Evolutionary conservation across 805 yeast species (phyloP), one percentile per base, ranked within the genome.

Genomic region (Kuraishia piskuri): DNA sequence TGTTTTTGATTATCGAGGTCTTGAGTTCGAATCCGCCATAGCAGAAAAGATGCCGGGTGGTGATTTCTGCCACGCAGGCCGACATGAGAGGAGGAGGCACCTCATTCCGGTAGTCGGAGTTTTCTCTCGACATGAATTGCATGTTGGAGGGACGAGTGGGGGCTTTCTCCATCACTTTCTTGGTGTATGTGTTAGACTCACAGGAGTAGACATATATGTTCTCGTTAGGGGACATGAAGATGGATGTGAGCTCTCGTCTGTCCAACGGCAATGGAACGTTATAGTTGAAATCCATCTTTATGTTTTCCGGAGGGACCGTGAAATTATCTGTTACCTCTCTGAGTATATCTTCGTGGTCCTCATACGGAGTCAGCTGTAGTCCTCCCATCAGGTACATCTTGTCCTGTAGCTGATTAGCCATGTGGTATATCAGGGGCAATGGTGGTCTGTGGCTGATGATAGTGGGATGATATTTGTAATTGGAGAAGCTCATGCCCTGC

Each of bases 11-110:
- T 19, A 70, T 68, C 7, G 66, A 63, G 20, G 74, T 73, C 5
- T 61, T 56, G 4, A 73, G 61, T 60, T 77, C 78, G 62, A 84
- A 79, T 0, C 94, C 95, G n/a, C 92, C 95, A 61, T 79, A 84
- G 55, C 77, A 75, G 57, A 85, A 74, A 17, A 82, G 72, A 59
- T 83, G 83, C 40, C 80, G 67, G n/a, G 74, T 70, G 3, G 87
- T 78, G 3, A 86, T 68, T 53, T 68, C 72, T 8, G 80, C 71
- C 19, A 78, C 73, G 5, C 73, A 60, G 63, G 81, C 68, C 53
- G 80, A 75, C 48, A 78, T 61, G 20, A 84, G 60, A 2, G 83
- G 76, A 2, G 79, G 77, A 0, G 90, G 90, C 4, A 72, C 60
- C 2, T 78, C 79, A 1, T 56, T 57, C 17, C 52, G 56, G 17